A percentile compares a stretch with the other conserved stretches of the same genome.
Conservation (phyloP, 2,329 filamentous ascomycete genomes). For the Phialemoniopsis sp. region DNA sequence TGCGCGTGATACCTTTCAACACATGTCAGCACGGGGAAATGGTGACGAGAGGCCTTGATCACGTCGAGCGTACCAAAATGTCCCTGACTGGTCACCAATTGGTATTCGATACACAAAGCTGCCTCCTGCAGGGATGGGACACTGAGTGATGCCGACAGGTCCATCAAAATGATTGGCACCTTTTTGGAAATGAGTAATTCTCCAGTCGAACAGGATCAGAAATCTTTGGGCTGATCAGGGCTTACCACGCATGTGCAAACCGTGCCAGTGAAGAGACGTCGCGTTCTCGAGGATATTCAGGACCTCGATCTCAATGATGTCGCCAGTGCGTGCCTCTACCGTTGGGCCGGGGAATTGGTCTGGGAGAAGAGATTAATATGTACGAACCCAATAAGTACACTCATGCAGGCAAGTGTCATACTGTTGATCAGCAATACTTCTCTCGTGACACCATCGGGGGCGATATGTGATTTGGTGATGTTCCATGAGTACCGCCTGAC, state of each 20-base stretch:
- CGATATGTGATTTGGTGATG: constrained; percentile 28
- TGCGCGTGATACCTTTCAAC: constrained; percentile 30
- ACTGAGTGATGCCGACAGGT: constrained; percentile 5
- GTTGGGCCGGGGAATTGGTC: constrained; percentile 41
- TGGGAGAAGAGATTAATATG: not conserved
- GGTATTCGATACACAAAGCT: constrained; percentile 5
- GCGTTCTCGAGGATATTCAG: constrained; percentile 34
- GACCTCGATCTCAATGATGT: constrained; percentile 35
- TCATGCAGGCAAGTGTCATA: too few relatives aligned
- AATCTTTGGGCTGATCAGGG: too few relatives aligned
- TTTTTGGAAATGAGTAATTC: too few relatives aligned
- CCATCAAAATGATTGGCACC: constrained; percentile 16
- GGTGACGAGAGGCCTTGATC: too few relatives aligned
- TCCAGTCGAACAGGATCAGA: too few relatives aligned
- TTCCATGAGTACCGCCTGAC: constrained; percentile 32
- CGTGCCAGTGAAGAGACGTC: constrained; percentile 42
- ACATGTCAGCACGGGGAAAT: not conserved
- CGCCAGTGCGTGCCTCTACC: constrained; percentile 41
- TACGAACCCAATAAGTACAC: too few relatives aligned
- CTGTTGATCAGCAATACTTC: constrained; percentile 44
- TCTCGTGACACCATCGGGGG: constrained; percentile 47
- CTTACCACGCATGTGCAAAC: constrained; percentile 32
- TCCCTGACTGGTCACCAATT: constrained; percentile 16
- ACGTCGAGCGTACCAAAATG: constrained; percentile 39
- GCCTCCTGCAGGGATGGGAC: constrained; percentile 1